Conservation (phyloP, 441 rosid species). For the Populus hybrid region DNA sequence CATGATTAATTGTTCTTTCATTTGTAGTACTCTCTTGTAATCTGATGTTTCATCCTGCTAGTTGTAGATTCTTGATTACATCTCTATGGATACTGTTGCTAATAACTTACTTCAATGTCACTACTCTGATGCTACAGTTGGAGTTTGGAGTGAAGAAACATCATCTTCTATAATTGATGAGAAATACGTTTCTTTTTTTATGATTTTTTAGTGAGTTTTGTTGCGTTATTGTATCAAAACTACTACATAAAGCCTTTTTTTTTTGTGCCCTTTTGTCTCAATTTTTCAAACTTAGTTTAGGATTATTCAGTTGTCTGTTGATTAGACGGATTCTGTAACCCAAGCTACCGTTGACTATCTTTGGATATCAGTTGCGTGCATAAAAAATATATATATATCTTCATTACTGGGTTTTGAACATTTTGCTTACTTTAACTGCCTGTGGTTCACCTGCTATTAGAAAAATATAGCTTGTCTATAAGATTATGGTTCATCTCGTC, state of each 20-base stretch:
- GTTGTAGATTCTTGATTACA: background rate
- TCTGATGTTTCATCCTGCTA: background rate
- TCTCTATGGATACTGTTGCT: background rate
- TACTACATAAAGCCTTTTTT: background rate
- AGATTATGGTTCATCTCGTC: background rate
- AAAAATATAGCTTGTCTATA: background rate
- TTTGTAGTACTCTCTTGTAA: background rate
- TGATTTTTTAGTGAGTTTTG: background rate
- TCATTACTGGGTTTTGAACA: background rate
- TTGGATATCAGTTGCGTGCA: background rate
- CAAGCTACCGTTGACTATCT: conserved; percentile 18
- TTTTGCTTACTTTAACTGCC: background rate
- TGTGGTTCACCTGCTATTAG: background rate
- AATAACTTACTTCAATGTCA: background rate
- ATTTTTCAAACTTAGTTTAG: background rate
- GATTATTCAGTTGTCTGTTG: conserved; percentile 5
- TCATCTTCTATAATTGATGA: background rate
- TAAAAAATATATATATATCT: background rate
- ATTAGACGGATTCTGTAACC: background rate
- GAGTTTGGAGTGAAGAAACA: background rate
- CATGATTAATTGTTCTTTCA: background rate
- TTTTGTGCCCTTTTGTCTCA: background rate
- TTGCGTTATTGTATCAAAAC: background rate
- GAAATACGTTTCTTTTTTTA: background rate
- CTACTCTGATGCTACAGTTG: background rate